Conservation (phyloP, 164 flowering plant species). For the Berberis thunbergii region DNA sequence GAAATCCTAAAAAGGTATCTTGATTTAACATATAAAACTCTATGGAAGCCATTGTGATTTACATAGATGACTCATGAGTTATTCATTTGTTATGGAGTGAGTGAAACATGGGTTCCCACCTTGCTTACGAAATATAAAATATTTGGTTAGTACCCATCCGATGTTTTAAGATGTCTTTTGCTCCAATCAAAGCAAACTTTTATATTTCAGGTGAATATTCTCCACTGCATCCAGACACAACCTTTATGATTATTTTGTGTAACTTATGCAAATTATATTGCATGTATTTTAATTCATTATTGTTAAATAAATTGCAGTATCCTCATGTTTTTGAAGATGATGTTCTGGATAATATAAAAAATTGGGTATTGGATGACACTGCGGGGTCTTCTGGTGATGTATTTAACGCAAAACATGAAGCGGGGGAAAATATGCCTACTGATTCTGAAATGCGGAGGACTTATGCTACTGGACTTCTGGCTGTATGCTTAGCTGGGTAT, state of each 20-base stretch:
- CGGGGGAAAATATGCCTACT: conserved; percentile 36
- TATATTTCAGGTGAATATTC: too few relatives aligned
- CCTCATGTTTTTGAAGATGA: conserved; percentile 82
- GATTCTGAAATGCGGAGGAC: conserved; percentile 80
- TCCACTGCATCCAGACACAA: too few relatives aligned
- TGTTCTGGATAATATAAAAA: conserved; percentile 66
- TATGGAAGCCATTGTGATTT: background rate
- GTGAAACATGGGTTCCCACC: too few relatives aligned
- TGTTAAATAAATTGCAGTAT: conserved; percentile 42
- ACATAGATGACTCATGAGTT: too few relatives aligned
- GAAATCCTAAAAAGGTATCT: background rate
- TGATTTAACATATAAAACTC: background rate
- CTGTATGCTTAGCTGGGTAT: conserved; percentile 71
- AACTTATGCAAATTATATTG: too few relatives aligned
- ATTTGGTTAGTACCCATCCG: too few relatives aligned
- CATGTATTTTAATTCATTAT: too few relatives aligned
- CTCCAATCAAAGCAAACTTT: too few relatives aligned
- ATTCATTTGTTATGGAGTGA: too few relatives aligned
- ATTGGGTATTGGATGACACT: conserved; percentile 77
- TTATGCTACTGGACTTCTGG: conserved; percentile 91
- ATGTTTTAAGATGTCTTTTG: too few relatives aligned
- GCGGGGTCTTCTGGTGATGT: conserved; percentile 34
- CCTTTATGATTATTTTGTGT: too few relatives aligned
- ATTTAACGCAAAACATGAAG: conserved; percentile 28
- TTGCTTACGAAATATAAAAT: too few relatives aligned